Base-by-base conservation (phyloP, 768 basidiomycete genomes). In the Hydnum rufescens region DNA sequence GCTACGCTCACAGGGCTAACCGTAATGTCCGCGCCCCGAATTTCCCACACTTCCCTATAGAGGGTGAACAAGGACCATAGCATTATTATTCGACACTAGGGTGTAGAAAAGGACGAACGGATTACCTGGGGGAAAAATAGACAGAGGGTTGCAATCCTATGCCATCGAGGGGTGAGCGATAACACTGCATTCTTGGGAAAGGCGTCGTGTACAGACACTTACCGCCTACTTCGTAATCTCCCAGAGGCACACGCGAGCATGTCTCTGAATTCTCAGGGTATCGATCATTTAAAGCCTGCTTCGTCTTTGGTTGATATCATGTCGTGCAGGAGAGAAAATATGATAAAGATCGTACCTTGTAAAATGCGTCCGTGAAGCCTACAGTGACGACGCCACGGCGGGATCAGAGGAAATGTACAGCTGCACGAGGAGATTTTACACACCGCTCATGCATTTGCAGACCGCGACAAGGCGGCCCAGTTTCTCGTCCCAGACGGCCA, bases 361-460 rank as follows among this genome's bases (percentile, higher is more conserved):
- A 87, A 62, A 86, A 86, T 23, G 65, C 67, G 63, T 90, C 88
- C 28, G 83, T 77, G 65, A 95, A 95, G 3, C 87, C 87, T 78
- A 63, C 29, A 51, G 32, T 19, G 19, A 49, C 51, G 52, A 26
- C 5, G 30, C n/a, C 3, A 5, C 2, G 28, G 2, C 31, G 4
- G 8, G 6, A 19, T 54, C 46, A 29, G 36, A 13, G 13, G 36
- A 39, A 13, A 13, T 22, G 36, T 22, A 22, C 36, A 39, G 13
- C 36, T 13, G 36, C n/a, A n/a, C n/a, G 36, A 39, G 13, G 5
- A 3, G 23, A 31, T 42, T 42, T 26, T 47, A 62, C 72, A 55
- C 57, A 78, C 82, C 82, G 1, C 44, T 47, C 44, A 47, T 47
- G 25, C 44, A 47, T 1, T 95, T 92, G 64, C 85, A 88, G 18